These are phyloP conservation scores for Leptodontidium sp. DNA, from an alignment of 2,329 filamentous ascomycete genomes.

Conservation along the genomic window DNA sequence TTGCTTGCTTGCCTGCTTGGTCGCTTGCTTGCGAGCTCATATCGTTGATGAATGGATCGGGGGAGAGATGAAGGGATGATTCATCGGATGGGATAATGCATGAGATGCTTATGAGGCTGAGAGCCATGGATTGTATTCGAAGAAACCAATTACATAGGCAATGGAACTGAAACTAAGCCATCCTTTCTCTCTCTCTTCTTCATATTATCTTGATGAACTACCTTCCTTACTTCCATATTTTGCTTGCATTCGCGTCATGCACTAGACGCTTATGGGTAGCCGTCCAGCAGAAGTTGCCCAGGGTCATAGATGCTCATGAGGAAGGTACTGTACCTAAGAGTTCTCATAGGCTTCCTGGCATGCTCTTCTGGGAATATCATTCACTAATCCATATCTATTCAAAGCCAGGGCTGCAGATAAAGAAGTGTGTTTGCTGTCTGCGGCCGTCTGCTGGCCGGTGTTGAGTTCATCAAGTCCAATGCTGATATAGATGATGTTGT, in stretches of 20 bases:
- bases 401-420: too few relatives aligned
- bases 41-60: not conserved
- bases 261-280: too few relatives aligned
- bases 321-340: too few relatives aligned
- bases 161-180: not conserved
- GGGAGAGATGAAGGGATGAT: not conserved
- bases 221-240: not conserved
- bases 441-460: too few relatives aligned
- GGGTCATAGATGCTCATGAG: too few relatives aligned
- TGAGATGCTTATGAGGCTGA: not conserved
- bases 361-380: too few relatives aligned
- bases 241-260: too few relatives aligned
- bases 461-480: too few relatives aligned
- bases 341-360: too few relatives aligned
- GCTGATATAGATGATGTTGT: too few relatives aligned
- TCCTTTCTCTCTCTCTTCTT: not conserved
- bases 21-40: slow-evolving; percentile 3
- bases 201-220: not conserved
- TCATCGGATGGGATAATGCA: not conserved
- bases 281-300: not conserved
- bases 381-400: too few relatives aligned
- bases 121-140: slow-evolving; percentile 13
- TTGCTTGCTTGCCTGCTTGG: not conserved
- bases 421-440: too few relatives aligned
- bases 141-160: slow-evolving; percentile 10